Base-by-base conservation (phyloP, 2,329 filamentous ascomycete species). In the Cadophora luteo-olivacea region DNA sequence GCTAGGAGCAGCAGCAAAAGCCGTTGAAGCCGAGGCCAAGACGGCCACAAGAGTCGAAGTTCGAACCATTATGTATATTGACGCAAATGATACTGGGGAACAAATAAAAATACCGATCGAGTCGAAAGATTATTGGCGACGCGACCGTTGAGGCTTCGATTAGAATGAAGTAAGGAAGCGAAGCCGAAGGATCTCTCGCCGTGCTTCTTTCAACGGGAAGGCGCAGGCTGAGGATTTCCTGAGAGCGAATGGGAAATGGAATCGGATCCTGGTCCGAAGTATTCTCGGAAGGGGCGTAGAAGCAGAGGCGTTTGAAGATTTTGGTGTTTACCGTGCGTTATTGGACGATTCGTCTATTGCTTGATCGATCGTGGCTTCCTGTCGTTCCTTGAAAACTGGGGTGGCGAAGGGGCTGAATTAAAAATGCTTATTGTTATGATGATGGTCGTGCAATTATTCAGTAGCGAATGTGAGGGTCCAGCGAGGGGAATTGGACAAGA, bases 11-110 rank as follows among this genome's bases (percentile, higher is more conserved):
- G 58, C 41, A 45, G 72, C 75, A 22, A 72, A 70, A 12, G 70
- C 73, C 12, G 72, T 66, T 16, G 75, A 73, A 5, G 70, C 74
- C 2, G 75, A 69, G 22, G 73, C 74, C 71, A 77, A 65, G 22
- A 65, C 71, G 49, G 70, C 63, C 51, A 75, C 25, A 25, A 77
- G 48, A 57, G 69, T 70, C 14, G 76, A 72, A 62, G 72, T 64
- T 67, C 74, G 72, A 71, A 78, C 72, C 77, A 79, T 79, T 71
- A 70, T 76, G 67, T 71, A 69, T 73, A 52, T 70, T 58, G 45
- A 49, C 14, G 41, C 41, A 16, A 36, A 63, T 12, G 7, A 25
- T 51, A 24, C 25, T 24, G n/a, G 29, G 19, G 22, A 38, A 55
- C 25, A 41, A 45, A 64, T 29, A 61, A 54, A 41, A 61, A 38